These are phyloP conservation scores for Pseudonitzschia delicatissima DNA, from an alignment of 108 stramenopile species.

Conservation along the genomic window DNA sequence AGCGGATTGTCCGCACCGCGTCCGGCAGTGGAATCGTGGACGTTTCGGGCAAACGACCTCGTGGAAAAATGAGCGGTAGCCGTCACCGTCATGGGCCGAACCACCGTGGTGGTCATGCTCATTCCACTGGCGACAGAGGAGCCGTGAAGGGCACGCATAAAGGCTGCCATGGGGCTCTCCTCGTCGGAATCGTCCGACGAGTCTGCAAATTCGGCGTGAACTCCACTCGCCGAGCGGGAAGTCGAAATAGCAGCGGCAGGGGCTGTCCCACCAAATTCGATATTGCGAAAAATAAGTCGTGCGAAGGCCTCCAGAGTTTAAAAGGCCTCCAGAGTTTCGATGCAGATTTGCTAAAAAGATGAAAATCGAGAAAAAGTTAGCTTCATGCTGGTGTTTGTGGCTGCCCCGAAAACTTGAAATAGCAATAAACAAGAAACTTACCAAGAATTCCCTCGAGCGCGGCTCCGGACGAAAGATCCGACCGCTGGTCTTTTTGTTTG, in stretches of 20 bases:
- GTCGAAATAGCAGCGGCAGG: not conserved
- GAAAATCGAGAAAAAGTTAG: constrained; percentile 6
- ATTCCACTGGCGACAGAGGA: not conserved
- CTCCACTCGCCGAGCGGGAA: not conserved
- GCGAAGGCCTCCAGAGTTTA: not conserved
- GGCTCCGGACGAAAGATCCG: constrained; percentile 35
- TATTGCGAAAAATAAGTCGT: constrained; percentile 12
- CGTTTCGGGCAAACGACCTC: constrained; percentile 44
- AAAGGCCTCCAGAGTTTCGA: not conserved
- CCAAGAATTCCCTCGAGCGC: constrained; percentile 45
- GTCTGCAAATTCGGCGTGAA: not conserved
- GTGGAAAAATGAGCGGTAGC: constrained; percentile 1
- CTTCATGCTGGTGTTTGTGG: not conserved
- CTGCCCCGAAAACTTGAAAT: not conserved
- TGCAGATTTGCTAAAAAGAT: not conserved
- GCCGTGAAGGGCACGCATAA: constrained; percentile 15
- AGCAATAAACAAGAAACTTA: constrained; percentile 2
- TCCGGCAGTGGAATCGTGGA: constrained; percentile 38
- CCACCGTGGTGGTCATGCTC: not conserved
- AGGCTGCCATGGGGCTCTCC: constrained; percentile 14
- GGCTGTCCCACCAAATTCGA: not conserved
- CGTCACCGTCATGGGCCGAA: constrained; percentile 18
- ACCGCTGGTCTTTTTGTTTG: constrained; percentile 61
- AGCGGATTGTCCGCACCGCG: constrained; percentile 40
- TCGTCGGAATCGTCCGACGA: constrained; percentile 21